Base-by-base conservation (phyloP, 768 basidiomycete species). In the Termitomyces sp. region DNA sequence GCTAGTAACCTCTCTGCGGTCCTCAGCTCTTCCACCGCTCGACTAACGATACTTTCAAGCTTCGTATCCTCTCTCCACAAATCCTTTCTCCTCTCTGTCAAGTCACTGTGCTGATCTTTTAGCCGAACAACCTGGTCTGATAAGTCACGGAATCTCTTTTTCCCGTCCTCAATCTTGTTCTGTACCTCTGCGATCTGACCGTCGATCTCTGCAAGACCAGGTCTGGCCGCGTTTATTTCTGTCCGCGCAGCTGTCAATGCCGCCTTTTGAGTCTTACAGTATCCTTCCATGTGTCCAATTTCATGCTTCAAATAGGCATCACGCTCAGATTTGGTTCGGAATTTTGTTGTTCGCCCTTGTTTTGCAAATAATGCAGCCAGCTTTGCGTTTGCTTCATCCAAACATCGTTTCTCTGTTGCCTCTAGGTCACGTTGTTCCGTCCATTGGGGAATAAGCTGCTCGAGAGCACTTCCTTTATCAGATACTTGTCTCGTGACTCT, bases 61-160 rank as follows among this genome's bases (percentile, higher is more conserved):
- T 92, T 96, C 0, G 92, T 87, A 60, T 98, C 96, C 70, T 96
- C 94, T 64, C 95, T 80, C 96, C 97, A 98, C 33, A 93, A 70
- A 52, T 96, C 94, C 79, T 96, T 97, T 64, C 94, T 76, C 69
- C 84, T 81, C 72, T 98, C 96, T 45, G 74, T 80, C 67, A 88
- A 72, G 51, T 84, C 87, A 26, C 77, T 79, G 61, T 87, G 81
- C 66, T 88, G 75, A 56, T 89, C 86, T 70, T 86, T 90, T 50
- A 92, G 69, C 56, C 68, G 68, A 0, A 72, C 71, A 18, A 87
- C 72, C 61, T 90, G 82, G 46, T 90, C 88, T 4, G 72, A 73
- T 18, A 92, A 66, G n/a, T 81, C 80, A 62, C 77, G 78, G 55
- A 81, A 76, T 47, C 79, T 74, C 54, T 75, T 75, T 51, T 83